phyloP scores from a whole-genome alignment of 495 filamentous ascomycete species.

The Penicillium taxi region DNA sequence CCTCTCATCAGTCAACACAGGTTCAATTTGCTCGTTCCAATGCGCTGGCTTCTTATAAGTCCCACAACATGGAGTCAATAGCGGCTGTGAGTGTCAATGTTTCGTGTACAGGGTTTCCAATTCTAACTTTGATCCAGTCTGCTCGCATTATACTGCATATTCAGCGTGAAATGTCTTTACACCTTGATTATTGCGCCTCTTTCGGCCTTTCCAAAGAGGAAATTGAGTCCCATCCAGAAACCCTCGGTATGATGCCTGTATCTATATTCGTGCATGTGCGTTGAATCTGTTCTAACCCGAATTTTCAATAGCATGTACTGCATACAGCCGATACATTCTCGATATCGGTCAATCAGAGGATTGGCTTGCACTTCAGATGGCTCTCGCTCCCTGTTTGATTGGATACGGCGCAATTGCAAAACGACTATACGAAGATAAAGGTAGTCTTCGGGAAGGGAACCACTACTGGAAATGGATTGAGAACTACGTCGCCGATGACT shows the following conservation, averaged over 20 bases:
- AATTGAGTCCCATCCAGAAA: slow-evolving; percentile 66
- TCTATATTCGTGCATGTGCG: background rate
- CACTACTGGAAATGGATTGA: slow-evolving; percentile 86
- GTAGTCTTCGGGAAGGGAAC: slow-evolving; percentile 57
- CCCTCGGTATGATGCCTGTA: slow-evolving; percentile 49
- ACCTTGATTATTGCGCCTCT: slow-evolving; percentile 67
- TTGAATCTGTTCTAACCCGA: slow-evolving; percentile 21
- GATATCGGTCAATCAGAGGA: slow-evolving; percentile 83
- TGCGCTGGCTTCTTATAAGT: slow-evolving; percentile 76
- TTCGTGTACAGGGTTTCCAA: background rate
- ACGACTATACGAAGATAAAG: slow-evolving; percentile 49
- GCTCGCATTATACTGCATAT: slow-evolving; percentile 67
- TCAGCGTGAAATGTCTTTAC: slow-evolving; percentile 68
- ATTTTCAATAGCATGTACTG: slow-evolving; percentile 32
- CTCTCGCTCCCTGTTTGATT: slow-evolving; percentile 75
- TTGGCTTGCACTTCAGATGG: slow-evolving; percentile 74
- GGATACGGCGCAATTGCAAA: slow-evolving; percentile 75
- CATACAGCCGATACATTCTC: slow-evolving; percentile 65
- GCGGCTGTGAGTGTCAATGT: slow-evolving; percentile 39
- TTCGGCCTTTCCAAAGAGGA: slow-evolving; percentile 73
- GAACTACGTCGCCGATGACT: slow-evolving; percentile 76
- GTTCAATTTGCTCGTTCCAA: slow-evolving; percentile 82
- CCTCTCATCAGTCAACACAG: slow-evolving; percentile 27
- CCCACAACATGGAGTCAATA: slow-evolving; percentile 64
- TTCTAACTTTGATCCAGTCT: slow-evolving; percentile 37